Evolutionary conservation across 1,139 yeast species (phyloP), one percentile per base, ranked within the genome.

Genomic region (Taphrina populina): DNA sequence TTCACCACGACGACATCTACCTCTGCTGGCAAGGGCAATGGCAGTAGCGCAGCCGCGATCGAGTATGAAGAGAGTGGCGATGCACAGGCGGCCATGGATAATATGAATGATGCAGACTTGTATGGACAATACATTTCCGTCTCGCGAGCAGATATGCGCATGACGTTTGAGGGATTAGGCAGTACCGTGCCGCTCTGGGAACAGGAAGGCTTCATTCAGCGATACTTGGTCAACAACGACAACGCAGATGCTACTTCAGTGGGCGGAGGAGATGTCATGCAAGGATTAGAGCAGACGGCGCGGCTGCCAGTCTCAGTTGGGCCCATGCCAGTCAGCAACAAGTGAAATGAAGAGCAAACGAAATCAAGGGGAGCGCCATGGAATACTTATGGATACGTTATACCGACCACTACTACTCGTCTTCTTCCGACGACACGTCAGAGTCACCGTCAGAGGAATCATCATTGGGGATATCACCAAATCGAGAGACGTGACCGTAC

Each of bases 41-140:
- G 62, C 24, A 66, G 66, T 13, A 33, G 34, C 33, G 61, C 54
- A 29, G 71, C 71, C 3, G 63, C 64, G 33, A 60, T 71, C 2
- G 67, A 65, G 40, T 71, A 62, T 56, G 69, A 66, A 37, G 61
- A 60, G 20, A 62, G 61, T 2, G 65, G 46, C 2, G 73, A 71
- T 55, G 73, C 72, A 1, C 64, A 58, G 29, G 69, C 70, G 1
- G 74, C 74, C 0, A 61, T 68, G 7, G 73, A 70, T 43, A 71
- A 71, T 56, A 66, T 70, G 69, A 67, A 70, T 36, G 65, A 66
- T 3, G 60, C 69, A 1, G 66, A 65, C 33, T 57, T 70, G n/a
- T 60, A 60, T 24, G 70, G 69, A 13, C 59, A 60, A 32, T 62
- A 64, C 5, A 52, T 71, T 27, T 59, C 64, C 32, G 73, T 70